phyloP scores from a whole-genome alignment of 257 asterid species.

The Penstemon newberryi region DNA sequence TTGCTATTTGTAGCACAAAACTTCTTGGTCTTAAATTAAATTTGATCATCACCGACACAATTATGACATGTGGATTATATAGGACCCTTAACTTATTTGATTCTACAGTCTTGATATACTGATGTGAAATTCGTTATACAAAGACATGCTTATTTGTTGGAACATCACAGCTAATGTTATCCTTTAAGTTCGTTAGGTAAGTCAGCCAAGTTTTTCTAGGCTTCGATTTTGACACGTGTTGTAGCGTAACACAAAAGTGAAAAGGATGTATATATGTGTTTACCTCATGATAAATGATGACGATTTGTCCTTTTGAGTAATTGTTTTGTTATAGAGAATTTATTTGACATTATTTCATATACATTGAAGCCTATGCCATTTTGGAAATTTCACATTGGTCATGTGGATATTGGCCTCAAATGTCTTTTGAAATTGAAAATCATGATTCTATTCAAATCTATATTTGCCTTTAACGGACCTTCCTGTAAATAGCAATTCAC shows the following conservation, averaged over 20 bases:
- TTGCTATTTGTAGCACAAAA: neutral
- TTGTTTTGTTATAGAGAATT: neutral
- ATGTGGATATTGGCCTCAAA: neutral
- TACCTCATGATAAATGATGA: neutral
- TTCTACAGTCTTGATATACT: constrained; percentile 5
- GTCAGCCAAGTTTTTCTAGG: neutral
- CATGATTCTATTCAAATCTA: neutral
- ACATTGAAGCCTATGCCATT: neutral
- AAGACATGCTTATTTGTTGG: constrained; percentile 15
- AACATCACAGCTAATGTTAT: constrained; percentile 19
- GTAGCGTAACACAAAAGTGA: neutral
- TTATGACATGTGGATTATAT: constrained; percentile 19
- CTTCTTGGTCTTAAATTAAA: constrained; percentile 4
- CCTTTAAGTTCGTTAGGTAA: constrained; percentile 7
- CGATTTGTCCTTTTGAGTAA: neutral
- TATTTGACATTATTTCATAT: neutral
- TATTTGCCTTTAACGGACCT: neutral
- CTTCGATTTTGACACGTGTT: constrained; percentile 27
- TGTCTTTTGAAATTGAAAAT: constrained; percentile 3
- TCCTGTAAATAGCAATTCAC: constrained; percentile 1
- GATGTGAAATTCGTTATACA: neutral
- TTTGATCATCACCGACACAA: constrained; percentile 16
- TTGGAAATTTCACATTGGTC: neutral
- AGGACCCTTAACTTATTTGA: constrained; percentile 4
- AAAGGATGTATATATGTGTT: neutral